Evolutionary conservation across 768 basidiomycete species (phyloP), one percentile per base, ranked within the genome.

Genomic region (Sarcodon sp.): DNA sequence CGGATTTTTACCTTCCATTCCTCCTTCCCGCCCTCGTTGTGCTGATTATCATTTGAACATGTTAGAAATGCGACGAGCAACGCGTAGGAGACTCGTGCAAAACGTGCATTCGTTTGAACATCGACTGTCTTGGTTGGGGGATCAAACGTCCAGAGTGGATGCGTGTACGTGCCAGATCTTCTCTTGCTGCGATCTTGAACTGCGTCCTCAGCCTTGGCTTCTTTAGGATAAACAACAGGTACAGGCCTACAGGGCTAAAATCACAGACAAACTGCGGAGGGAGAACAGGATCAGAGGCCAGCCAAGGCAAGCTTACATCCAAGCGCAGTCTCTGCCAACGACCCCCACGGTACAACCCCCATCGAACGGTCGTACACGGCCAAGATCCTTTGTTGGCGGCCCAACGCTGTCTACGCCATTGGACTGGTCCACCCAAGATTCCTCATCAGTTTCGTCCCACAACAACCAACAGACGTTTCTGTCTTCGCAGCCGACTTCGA

Each of bases 61-160:
- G 21, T 5, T 61, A 89, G 86, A 90, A 90, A 84, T 90, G 87
- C 63, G 87, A 90, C 61, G 87, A 90, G 57, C 80, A 86, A 54
- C 78, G 84, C 54, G 80, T 57, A 34, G 80, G 77, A 51, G 77
- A 85, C 63, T 83, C 86, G 2, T 90, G 87, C 65, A 72, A 76
- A 55, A 90, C 87, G 1, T 90, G 87, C 61, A 72, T 77, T 50
- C 83, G 87, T 45, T 70, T 90, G 35, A 81, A 80, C 44, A 86
- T 90, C 57, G 72, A 83, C 46, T 90, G 87, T 64, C 69, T 90
- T 4, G 87, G 87, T 10, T 90, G 87, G 87, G 87, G 87, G 3
- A 69, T 80, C 7, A 83, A 76, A 58, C 75, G 87, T 46, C 87
- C 87, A n/a, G 87, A 88, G 49, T 89, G 87, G 86, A 87, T 89